Percentiles rank a stretch among this genome's conserved stretches.
Conservation (phyloP, 352 stramenopile species). For the Phytophthora pinifolia region DNA sequence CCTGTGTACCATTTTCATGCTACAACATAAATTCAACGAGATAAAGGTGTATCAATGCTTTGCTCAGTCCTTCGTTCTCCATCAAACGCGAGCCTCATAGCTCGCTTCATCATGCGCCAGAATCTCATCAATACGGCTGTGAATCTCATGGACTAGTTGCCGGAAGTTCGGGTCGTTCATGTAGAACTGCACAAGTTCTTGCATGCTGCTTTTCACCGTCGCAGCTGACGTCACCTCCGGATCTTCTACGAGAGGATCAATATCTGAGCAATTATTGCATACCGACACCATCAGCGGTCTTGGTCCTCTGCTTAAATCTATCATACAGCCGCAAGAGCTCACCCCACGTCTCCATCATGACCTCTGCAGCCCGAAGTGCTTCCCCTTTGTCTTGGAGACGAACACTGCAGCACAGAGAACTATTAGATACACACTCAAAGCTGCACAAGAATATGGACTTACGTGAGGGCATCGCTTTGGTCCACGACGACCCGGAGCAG, state of each 20-base stretch:
- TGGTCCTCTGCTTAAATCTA: neutral
- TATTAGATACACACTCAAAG: neutral
- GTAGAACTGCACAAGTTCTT: slow-evolving; percentile 31
- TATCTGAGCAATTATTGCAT: slow-evolving; percentile 15
- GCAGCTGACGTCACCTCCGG: neutral
- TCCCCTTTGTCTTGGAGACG: slow-evolving; percentile 25
- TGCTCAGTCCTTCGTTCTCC: neutral
- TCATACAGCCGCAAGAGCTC: neutral
- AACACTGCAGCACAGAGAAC: slow-evolving; percentile 25
- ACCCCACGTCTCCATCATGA: slow-evolving; percentile 55
- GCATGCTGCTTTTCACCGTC: slow-evolving; percentile 10
- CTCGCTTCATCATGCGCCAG: slow-evolving; percentile 1
- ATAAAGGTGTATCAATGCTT: no score
- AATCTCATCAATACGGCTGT: slow-evolving; percentile 33
- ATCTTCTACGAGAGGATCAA: slow-evolving; percentile 48
- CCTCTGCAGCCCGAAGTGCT: slow-evolving; percentile 30
- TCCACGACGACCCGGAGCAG: slow-evolving; percentile 30
- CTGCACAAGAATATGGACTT: neutral
- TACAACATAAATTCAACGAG: slow-evolving; percentile 1
- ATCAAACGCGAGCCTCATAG: slow-evolving; percentile 10
- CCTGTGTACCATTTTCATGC: slow-evolving; percentile 16
- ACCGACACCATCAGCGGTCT: neutral
- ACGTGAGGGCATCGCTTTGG: slow-evolving; percentile 31
- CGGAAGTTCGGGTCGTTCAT: slow-evolving; percentile 37
- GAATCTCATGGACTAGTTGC: slow-evolving; percentile 37